Percentiles rank a stretch among this genome's conserved stretches.
These are phyloP conservation scores for Talaromyces amestolkiae DNA, from an alignment of 2,329 filamentous ascomycete species.

Conservation along the genomic window DNA sequence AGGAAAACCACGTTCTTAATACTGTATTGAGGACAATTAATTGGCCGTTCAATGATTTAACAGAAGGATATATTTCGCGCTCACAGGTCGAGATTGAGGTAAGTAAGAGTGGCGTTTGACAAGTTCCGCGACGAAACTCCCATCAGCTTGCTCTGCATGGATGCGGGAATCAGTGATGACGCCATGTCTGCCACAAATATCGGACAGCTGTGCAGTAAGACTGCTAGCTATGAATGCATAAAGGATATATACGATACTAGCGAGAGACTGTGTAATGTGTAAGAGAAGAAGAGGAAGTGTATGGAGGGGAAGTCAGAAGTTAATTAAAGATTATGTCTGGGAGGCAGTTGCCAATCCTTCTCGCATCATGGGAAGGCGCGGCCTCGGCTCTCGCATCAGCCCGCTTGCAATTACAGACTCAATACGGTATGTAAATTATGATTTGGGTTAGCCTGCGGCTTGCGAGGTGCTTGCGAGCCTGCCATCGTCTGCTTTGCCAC, in stretches of 20 bases:
- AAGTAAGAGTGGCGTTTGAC: constrained; percentile 33
- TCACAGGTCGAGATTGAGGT: constrained; percentile 46
- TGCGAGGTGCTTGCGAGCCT: constrained; percentile 11
- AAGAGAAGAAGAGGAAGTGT: not conserved
- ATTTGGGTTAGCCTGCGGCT: not conserved
- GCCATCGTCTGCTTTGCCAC: not conserved
- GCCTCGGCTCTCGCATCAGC: not conserved
- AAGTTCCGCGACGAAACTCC: constrained; percentile 35
- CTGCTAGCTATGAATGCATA: constrained; percentile 10
- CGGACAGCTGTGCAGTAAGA: not conserved
- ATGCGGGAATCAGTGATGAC: constrained; percentile 42
- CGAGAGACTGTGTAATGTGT: not conserved
- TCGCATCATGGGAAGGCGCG: constrained; percentile 1
- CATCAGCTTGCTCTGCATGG: constrained; percentile 44
- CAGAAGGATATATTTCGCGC: constrained; percentile 21
- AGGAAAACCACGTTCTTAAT: constrained; percentile 85
- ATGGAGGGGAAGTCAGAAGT: not conserved
- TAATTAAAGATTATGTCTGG: not conserved
- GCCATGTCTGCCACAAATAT: constrained; percentile 33
- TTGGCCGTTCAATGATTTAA: not conserved
- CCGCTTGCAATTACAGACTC: not conserved
- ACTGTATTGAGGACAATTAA: constrained; percentile 43
- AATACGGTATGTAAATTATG: not conserved
- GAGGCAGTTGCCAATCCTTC: not conserved
- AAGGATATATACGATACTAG: constrained; percentile 18